Evolutionary conservation across 2,329 filamentous ascomycete genomes (phyloP), one percentile per base, ranked within the genome.

Genomic region (Phoma sp.): DNA sequence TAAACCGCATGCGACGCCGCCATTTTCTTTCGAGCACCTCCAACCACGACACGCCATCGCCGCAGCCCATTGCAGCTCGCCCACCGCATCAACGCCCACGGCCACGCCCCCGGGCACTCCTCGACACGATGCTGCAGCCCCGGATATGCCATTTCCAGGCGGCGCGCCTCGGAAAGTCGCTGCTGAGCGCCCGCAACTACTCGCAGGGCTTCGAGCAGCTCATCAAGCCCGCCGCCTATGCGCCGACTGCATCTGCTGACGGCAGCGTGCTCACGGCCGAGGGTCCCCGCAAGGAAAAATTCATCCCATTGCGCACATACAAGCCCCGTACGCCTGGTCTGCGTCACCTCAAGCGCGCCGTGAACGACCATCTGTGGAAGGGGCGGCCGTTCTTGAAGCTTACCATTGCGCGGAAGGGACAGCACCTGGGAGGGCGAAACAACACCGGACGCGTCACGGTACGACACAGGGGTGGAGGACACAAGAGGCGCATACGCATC

Each of bases 281-380:
- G 42, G 66, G 68, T 40, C 57, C 69, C 6, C 65, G 71, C 4
- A 69, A 66, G 35, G 71, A 75, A 18, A 60, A 66, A 38, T 73
- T 73, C 57, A 76, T 80, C 57, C 73, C 77, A 29, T 74, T 98
- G 75, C 87, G 91, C 67, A 95, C 90, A 48, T 99, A 97, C 77
- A 98, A 90, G 75, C 95, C 95, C 32, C 87, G 91, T 67, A 97
- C 95, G 0, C 93, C 93, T 10, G 95, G 95, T 83, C 77, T 96
- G 55, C 88, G 95, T 69, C 95, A 99, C 84, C 81, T 99, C 62
- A 89, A 89, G 75, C 86, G 95, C 38, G 92, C 95, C 11, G 88
- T 97, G 77, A 98, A 98, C 77, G 92, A 97, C 69, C 95, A 99
- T 76, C 80, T 99, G 40, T 98, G 91, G 91, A 97, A 96, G 78